phyloP scores from a whole-genome alignment of 106 monocot genomes.

The Agapanthus africanus region DNA sequence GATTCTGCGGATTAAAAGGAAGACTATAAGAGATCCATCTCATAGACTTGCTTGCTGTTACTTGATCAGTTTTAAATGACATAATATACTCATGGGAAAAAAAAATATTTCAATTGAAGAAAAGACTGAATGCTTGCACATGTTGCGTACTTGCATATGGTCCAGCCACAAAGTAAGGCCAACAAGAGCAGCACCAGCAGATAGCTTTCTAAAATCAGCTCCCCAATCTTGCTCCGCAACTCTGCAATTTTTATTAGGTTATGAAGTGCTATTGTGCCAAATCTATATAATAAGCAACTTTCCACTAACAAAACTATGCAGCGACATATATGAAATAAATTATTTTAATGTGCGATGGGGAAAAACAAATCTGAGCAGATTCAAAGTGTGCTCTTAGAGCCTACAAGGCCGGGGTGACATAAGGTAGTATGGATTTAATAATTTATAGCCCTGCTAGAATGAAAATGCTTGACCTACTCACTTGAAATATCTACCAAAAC shows the following conservation, averaged over 20 bases:
- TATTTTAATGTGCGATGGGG: background rate
- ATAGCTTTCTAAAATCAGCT: constrained; percentile 95
- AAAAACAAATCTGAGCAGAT: background rate
- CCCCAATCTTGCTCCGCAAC: constrained; percentile 90
- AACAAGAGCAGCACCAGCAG: constrained; percentile 94
- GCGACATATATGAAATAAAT: constrained; percentile 3
- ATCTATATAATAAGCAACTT: background rate
- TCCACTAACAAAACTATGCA: too few species aligned
- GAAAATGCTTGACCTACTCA: too few species aligned
- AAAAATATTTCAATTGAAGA: too few species aligned
- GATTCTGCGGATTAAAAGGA: too few species aligned
- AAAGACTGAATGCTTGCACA: background rate
- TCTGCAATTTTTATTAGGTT: constrained; percentile 32
- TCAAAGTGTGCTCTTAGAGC: background rate
- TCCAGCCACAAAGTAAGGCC: constrained; percentile 99
- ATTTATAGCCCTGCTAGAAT: too few species aligned
- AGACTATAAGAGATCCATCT: too few species aligned
- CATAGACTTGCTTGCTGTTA: too few species aligned
- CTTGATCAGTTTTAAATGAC: too few species aligned
- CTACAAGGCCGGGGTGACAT: background rate
- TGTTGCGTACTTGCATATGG: constrained; percentile 75
- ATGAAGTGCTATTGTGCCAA: background rate
- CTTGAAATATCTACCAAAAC: too few species aligned
- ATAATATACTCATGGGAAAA: too few species aligned
- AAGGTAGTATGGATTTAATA: too few species aligned